phyloP scores from a whole-genome alignment of 306 rosid species.

The Purshia tridentata region DNA sequence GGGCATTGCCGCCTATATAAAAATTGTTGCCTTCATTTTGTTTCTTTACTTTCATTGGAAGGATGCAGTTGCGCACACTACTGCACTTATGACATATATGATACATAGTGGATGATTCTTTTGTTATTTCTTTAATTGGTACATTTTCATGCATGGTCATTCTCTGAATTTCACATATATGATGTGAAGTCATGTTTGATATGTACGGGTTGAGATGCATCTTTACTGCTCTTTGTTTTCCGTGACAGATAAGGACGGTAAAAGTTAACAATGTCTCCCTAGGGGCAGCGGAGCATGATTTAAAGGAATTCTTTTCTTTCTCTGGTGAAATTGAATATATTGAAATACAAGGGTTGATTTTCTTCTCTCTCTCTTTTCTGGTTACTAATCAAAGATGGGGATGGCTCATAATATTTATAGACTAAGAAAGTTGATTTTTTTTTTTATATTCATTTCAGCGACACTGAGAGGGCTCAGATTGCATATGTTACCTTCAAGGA shows the following conservation, averaged over 20 bases:
- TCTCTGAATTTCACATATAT: not conserved
- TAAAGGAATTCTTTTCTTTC: constrained; percentile 60
- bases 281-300: constrained; percentile 45
- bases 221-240: not conserved
- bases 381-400: no score
- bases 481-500: constrained; percentile 66
- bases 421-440: not conserved
- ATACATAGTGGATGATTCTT: no score
- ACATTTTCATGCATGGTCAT: not conserved
- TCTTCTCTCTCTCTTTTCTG: not conserved
- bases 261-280: constrained; percentile 54
- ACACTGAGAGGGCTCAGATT: constrained; percentile 39
- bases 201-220: not conserved
- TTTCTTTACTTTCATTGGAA: no score
- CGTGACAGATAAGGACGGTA: constrained; percentile 46
- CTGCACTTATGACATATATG: no score
- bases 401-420: not conserved
- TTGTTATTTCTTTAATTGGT: no score
- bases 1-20: no score
- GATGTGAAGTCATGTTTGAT: not conserved
- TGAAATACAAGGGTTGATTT: constrained; percentile 44
- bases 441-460: constrained; percentile 32
- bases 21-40: no score
- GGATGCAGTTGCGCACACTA: no score
- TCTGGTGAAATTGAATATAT: constrained; percentile 53